These are phyloP conservation scores for Epithemia pelagica DNA, from an alignment of 108 stramenopile species.

Conservation along the genomic window DNA sequence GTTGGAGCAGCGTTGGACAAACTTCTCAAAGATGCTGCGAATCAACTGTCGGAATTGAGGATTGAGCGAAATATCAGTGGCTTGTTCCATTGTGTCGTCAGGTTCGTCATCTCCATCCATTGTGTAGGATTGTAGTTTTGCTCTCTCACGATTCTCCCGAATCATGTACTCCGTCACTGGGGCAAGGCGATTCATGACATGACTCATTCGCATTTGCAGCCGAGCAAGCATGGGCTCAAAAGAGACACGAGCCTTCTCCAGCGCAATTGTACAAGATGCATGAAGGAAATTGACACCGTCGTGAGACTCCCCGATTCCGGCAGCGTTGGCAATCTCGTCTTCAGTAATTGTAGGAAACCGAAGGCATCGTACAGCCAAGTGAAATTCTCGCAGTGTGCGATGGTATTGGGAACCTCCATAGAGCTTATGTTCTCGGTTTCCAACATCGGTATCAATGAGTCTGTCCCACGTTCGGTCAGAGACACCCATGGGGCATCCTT, in stretches of 20 bases:
- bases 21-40: constrained; percentile 75
- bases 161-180: constrained; percentile 86
- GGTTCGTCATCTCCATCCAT: constrained; percentile 9
- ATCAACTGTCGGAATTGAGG: constrained; percentile 69
- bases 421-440: constrained; percentile 63
- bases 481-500: constrained; percentile 66
- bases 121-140: constrained; percentile 23
- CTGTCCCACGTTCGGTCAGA: constrained; percentile 68
- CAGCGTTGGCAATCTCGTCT: constrained; percentile 93
- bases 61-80: constrained; percentile 53
- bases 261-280: constrained; percentile 87
- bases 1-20: constrained; percentile 71
- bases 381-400: constrained; percentile 81
- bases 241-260: constrained; percentile 83
- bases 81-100: constrained; percentile 14
- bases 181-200: constrained; percentile 85
- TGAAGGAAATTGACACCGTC: constrained; percentile 91
- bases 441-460: constrained; percentile 51
- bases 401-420: constrained; percentile 94
- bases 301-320: constrained; percentile 87
- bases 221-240: constrained; percentile 82
- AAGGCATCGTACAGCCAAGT: constrained; percentile 77
- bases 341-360: constrained; percentile 75
- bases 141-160: constrained; percentile 59
- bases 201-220: constrained; percentile 53